phyloP scores from a whole-genome alignment of 2,329 filamentous ascomycete genomes.

The Fusarium sp. region DNA sequence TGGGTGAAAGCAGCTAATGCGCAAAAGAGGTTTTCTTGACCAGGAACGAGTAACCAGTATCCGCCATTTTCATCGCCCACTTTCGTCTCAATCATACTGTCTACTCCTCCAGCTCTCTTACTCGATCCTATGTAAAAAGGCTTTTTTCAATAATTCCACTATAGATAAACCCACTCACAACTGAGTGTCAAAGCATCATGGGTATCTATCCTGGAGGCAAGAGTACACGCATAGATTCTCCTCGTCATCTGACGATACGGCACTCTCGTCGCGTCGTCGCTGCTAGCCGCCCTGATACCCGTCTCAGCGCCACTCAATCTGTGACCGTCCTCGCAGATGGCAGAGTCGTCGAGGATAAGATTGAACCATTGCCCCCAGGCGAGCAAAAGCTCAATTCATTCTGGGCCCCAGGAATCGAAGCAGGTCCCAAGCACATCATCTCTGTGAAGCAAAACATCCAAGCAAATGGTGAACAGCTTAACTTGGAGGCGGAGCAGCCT shows the following conservation, averaged over 20 bases:
- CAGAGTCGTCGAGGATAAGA: background rate
- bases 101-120: rapidly evolving
- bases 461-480: background rate
- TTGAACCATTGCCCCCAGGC: constrained; percentile 16
- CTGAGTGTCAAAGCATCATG: constrained; percentile 2
- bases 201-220: constrained; percentile 34
- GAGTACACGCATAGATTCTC: constrained; percentile 23
- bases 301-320: background rate
- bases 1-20: too few species aligned
- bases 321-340: background rate
- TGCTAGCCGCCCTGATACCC: background rate
- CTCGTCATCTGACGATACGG: constrained; percentile 21
- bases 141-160: too few species aligned
- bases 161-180: background rate
- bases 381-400: constrained; percentile 36
- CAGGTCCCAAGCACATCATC: constrained; percentile 27
- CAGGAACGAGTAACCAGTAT: rapidly evolving
- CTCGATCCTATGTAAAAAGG: too few species aligned
- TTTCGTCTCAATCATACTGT: background rate
- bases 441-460: constrained; percentile 5
- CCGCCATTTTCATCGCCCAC: background rate
- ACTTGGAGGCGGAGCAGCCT: constrained; percentile 21
- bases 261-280: constrained; percentile 10
- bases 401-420: constrained; percentile 36
- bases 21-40: too few species aligned